phyloP scores from a whole-genome alignment of 495 filamentous ascomycete species.

The Niebla homalea region DNA sequence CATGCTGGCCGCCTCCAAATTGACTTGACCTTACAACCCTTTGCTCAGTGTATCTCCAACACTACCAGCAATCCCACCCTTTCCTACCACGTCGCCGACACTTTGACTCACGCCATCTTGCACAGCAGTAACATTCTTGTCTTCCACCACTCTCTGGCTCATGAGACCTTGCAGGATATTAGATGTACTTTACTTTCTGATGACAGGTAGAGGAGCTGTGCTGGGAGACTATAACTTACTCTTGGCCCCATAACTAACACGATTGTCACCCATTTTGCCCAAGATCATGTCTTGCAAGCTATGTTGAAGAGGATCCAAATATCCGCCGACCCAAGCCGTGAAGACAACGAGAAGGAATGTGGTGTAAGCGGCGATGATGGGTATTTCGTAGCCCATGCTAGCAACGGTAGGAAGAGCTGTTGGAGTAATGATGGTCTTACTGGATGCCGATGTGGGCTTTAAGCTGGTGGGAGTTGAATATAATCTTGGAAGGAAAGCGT shows the following conservation, averaged over 20 bases:
- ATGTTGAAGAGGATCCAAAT: conserved; percentile 25
- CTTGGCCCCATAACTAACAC: conserved; percentile 26
- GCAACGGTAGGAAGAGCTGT: neutral
- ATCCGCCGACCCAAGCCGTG: conserved; percentile 25
- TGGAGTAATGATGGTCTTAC: no score
- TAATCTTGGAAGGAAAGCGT: no score
- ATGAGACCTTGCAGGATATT: conserved; percentile 17
- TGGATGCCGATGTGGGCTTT: no score
- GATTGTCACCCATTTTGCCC: conserved; percentile 41
- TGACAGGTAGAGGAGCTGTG: neutral
- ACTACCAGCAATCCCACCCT: conserved; percentile 14
- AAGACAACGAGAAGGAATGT: conserved; percentile 18
- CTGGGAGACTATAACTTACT: conserved; percentile 14
- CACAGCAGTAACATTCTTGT: conserved; percentile 25
- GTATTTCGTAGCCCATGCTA: conserved; percentile 18
- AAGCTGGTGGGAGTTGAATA: no score
- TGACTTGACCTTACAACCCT: conserved; percentile 1
- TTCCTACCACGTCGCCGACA: conserved; percentile 17
- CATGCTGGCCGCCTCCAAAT: neutral
- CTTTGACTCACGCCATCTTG: conserved; percentile 24
- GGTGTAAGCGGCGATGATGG: conserved; percentile 17
- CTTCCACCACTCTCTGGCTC: conserved; percentile 23
- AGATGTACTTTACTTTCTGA: neutral
- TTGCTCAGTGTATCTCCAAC: conserved; percentile 14
- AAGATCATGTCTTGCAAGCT: conserved; percentile 33